These are phyloP conservation scores for Cerioporus squamosus DNA, from an alignment of 1,284 basidiomycete genomes.

Conservation along the genomic window DNA sequence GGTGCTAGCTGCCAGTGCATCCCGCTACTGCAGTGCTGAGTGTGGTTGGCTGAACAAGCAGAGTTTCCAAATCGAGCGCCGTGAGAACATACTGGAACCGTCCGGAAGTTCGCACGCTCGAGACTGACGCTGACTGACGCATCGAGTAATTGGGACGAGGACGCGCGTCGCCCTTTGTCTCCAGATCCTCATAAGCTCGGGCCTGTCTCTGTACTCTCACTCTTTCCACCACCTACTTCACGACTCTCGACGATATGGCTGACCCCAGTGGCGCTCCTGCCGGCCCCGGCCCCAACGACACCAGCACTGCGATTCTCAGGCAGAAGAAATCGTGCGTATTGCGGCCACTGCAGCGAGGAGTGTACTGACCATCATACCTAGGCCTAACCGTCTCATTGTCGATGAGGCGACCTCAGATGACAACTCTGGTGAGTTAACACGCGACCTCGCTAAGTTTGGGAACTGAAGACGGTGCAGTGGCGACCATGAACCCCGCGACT, in stretches of 20 bases:
- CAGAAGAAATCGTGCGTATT: conserved; percentile 92
- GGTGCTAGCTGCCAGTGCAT: too few relatives aligned
- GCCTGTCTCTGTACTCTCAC: conserved; percentile 22
- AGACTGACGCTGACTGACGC: conserved; percentile 59
- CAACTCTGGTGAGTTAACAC: conserved; percentile 73
- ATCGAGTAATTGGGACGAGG: conserved; percentile 31
- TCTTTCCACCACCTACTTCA: conserved; percentile 22
- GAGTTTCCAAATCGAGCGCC: not conserved
- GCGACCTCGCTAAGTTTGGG: not conserved
- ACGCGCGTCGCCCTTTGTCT: conserved; percentile 48
- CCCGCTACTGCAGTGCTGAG: too few relatives aligned
- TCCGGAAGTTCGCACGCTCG: conserved; percentile 34
- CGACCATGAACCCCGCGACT: conserved; percentile 92
- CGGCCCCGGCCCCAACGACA: conserved; percentile 79
- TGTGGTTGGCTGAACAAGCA: too few relatives aligned
- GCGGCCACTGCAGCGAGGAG: conserved; percentile 11
- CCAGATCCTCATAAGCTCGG: conserved; percentile 31
- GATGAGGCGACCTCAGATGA: conserved; percentile 92
- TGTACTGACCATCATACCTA: conserved; percentile 36
- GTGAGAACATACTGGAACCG: conserved; percentile 27
- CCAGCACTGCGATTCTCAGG: conserved; percentile 92
- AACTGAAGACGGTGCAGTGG: conserved; percentile 55
- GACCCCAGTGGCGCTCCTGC: conserved; percentile 79
- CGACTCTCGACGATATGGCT: conserved; percentile 30
- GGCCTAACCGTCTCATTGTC: conserved; percentile 93